A percentile compares a stretch with the other conserved stretches of the same genome.
These are phyloP conservation scores for Tetrapisispora pingtungensis DNA, from an alignment of 805 yeast species.

Conservation along the genomic window DNA sequence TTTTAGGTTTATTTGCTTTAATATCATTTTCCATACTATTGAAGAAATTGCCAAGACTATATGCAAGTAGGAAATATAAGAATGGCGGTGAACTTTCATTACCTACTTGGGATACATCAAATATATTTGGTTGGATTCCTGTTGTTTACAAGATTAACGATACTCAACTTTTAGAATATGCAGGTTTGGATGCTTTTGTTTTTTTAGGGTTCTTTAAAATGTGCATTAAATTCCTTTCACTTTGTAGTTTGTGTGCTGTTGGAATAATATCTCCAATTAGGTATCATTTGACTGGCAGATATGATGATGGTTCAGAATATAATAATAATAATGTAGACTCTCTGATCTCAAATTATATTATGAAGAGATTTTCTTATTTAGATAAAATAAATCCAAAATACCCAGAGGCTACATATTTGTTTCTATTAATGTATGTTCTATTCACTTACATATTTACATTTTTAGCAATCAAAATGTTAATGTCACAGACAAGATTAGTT, in stretches of 20 bases:
- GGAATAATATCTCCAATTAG: constrained; percentile 76
- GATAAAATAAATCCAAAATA: constrained; percentile 9
- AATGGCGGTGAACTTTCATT: constrained; percentile 17
- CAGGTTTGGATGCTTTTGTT: constrained; percentile 92
- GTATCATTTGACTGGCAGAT: constrained; percentile 70
- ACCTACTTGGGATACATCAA: constrained; percentile 30
- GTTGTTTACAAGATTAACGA: constrained; percentile 57
- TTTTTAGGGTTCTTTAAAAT: constrained; percentile 84
- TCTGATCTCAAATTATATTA: neutral
- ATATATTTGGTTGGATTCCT: constrained; percentile 76
- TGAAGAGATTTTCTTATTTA: neutral
- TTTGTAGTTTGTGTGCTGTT: constrained; percentile 61
- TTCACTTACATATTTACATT: constrained; percentile 82
- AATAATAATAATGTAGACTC: constrained; percentile 1
- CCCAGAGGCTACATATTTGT: constrained; percentile 41
- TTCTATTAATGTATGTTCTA: constrained; percentile 72
- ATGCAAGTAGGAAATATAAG: constrained; percentile 59
- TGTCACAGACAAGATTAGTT: constrained; percentile 62
- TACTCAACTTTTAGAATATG: constrained; percentile 69
- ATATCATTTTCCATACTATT: constrained; percentile 60
- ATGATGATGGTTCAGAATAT: constrained; percentile 47
- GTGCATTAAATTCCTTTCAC: constrained; percentile 59
- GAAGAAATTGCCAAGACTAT: constrained; percentile 66
- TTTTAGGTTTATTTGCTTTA: constrained; percentile 62
- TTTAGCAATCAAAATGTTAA: constrained; percentile 47